Evolutionary conservation across 371 early-diverging fungal genomes (phyloP), one percentile per base, ranked within the genome.

Genomic region (Lichtheimia ramosa): DNA sequence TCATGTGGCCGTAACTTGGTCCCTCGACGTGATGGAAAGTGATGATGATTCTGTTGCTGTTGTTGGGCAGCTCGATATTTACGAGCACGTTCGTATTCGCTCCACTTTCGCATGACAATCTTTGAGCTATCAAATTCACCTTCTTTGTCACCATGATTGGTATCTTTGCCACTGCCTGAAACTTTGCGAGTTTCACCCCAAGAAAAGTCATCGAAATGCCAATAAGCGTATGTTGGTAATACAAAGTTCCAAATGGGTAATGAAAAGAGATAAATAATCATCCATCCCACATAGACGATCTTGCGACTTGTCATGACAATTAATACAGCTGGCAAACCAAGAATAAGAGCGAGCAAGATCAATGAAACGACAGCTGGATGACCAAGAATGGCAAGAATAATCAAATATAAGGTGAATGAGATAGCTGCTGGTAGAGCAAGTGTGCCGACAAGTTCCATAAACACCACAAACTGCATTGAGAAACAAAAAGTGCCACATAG

Each of bases 191-290:
- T 97, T 67, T 94, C 92, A 43, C 97, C 96, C 97, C 99, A 99
- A 4, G 93, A 89, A 66, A 99, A 98, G 77, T 99, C 98, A 73
- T 99, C 99, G 81, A 99, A 97, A 71, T 97, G 96, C 99, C 99
- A 99, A 79, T 91, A 96, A 14, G 98, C 91, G 76, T 99, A 99
- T 0, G 91, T 74, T 0, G 99, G 99, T 42, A 99, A 79, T 57
- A 95, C 83, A 63, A 97, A 91, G 69, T 96, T 94, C 96, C 97
- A 99, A 25, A 99, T 85, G 3, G 99, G 98, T 25, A 97, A 74
- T 40, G 94, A 92, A 57, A 94, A 48, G 20, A 98, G 80, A 63
- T 96, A 98, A 46, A 96, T 75, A 42, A 96, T 41, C 92, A 99
- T 96, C 98, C 98, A 99, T 25, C 89, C 87, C 7, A 98, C 85